Percentiles rank a stretch among this genome's conserved stretches.
These are phyloP conservation scores for Pseudonitzschia multistriata DNA, from an alignment of 108 stramenopile species.

Conservation along the genomic window DNA sequence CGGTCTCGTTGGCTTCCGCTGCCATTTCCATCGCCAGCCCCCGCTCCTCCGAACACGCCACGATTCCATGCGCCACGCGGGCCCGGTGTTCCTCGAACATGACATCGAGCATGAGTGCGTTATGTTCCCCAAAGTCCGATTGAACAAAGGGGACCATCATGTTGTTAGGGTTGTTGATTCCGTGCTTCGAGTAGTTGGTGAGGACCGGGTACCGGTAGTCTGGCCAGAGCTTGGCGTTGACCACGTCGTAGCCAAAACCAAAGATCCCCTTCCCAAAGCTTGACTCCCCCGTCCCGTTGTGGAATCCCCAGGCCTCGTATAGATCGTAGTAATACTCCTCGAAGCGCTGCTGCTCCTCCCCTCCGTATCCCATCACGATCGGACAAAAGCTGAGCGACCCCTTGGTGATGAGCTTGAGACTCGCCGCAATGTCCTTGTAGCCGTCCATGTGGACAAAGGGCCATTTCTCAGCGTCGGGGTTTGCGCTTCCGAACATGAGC, in stretches of 20 bases:
- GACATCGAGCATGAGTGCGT: slow-evolving; percentile 23
- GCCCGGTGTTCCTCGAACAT: slow-evolving; percentile 16
- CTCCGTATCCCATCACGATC: slow-evolving; percentile 1
- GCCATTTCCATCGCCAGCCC: not conserved
- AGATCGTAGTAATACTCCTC: slow-evolving; percentile 27
- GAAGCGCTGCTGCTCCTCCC: not conserved
- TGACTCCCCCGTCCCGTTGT: slow-evolving; percentile 10
- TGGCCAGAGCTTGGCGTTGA: not conserved
- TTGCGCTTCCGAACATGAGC: not conserved
- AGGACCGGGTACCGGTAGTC: slow-evolving; percentile 24
- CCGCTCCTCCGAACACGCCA: slow-evolving; percentile 21
- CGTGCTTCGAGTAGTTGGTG: not conserved
- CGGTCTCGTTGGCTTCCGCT: not conserved
- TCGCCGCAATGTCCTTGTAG: slow-evolving; percentile 15
- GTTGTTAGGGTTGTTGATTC: slow-evolving; percentile 6
- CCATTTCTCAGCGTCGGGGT: slow-evolving; percentile 16
- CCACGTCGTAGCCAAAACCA: not conserved
- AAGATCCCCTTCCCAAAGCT: slow-evolving; percentile 34
- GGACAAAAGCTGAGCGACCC: slow-evolving; percentile 20
- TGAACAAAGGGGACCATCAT: slow-evolving; percentile 31
- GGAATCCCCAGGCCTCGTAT: not conserved
- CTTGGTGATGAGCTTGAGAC: slow-evolving; percentile 6
- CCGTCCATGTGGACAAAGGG: slow-evolving; percentile 15
- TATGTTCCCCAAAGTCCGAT: slow-evolving; percentile 9
- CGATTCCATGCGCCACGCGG: not conserved